Evolutionary conservation across 2,329 filamentous ascomycete genomes (phyloP).

Genomic region (Verticillium tricorpus): DNA sequence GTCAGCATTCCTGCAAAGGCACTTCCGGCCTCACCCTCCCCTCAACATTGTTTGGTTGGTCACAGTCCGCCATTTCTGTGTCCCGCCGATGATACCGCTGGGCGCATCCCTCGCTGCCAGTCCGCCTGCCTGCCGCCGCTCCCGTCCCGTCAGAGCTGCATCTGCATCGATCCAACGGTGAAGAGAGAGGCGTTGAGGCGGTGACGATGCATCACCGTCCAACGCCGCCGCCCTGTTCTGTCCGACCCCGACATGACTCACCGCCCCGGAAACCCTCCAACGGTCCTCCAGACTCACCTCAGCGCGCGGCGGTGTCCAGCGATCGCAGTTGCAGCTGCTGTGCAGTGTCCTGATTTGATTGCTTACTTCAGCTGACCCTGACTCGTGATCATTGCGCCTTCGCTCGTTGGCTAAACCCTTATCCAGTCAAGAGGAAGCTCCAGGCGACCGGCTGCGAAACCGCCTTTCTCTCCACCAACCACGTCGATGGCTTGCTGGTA

Average conservation of each 20-base stretch:
- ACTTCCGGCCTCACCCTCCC: background rate
- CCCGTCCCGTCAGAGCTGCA: background rate
- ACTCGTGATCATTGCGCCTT: background rate
- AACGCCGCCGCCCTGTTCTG: background rate
- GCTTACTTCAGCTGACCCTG: background rate
- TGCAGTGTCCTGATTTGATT: background rate
- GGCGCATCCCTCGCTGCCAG: background rate
- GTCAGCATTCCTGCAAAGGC: background rate
- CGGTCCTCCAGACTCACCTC: background rate
- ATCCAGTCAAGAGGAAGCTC: background rate
- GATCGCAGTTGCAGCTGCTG: background rate
- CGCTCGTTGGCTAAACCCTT: background rate
- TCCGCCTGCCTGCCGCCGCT: background rate
- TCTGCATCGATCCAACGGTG: background rate
- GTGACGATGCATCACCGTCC: background rate
- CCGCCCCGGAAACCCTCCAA: background rate
- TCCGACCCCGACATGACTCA: background rate
- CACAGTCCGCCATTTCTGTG: background rate
- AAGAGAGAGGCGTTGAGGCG: background rate
- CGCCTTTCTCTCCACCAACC: constrained; percentile 1
- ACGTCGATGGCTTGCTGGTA: background rate
- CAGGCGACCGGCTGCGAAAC: background rate
- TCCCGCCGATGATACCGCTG: background rate
- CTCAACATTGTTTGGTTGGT: background rate
- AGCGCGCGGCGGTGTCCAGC: background rate